Percentiles rank a stretch among this genome's conserved stretches.
These are phyloP conservation scores for Dactylis glomerata DNA, from an alignment of 176 grass and related monocot species.

Conservation along the genomic window DNA sequence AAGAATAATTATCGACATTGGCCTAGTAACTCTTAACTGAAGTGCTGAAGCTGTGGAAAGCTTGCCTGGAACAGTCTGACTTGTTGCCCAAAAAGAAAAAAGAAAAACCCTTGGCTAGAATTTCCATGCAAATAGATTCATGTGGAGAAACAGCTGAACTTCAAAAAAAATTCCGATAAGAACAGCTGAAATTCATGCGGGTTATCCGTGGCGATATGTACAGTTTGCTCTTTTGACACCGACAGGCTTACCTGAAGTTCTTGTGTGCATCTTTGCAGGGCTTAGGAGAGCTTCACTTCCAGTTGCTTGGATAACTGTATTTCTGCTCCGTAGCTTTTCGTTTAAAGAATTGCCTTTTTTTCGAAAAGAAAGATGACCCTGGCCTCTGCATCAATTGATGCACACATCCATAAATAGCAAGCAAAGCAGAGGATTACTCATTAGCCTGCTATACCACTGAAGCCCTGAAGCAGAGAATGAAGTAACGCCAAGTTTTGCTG, in stretches of 20 bases:
- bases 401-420: too few species aligned
- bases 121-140: background rate
- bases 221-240: background rate
- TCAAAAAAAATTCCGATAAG: too few species aligned
- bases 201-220: background rate
- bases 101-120: background rate
- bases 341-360: background rate
- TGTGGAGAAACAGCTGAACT: background rate
- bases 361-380: too few species aligned
- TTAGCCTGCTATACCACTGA: background rate
- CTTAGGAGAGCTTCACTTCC: background rate
- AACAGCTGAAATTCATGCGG: too few species aligned
- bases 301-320: background rate
- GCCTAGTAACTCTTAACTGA: background rate
- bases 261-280: background rate
- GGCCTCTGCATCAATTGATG: too few species aligned
- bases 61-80: background rate
- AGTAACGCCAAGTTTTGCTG: background rate
- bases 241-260: background rate
- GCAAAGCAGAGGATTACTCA: background rate
- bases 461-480: background rate
- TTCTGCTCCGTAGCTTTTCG: background rate
- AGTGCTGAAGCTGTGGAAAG: background rate
- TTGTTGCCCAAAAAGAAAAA: too few species aligned
- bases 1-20: background rate